Evolutionary conservation across 2,329 filamentous ascomycete species (phyloP), one percentile per base, ranked within the genome.

Genomic region (Talaromyces sp.): DNA sequence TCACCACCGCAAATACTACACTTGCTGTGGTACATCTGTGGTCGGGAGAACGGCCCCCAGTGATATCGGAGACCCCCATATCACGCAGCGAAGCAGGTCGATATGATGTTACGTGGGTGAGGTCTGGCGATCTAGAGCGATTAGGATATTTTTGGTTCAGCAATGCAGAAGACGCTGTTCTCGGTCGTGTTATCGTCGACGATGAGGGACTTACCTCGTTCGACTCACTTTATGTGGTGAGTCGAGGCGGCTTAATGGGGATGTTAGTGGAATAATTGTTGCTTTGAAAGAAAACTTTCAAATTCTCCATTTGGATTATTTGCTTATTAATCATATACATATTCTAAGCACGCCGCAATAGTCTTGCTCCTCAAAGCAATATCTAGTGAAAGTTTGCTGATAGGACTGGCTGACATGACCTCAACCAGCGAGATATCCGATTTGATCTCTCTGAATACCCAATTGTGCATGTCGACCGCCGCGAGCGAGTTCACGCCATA

Each of bases 1-100:
- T 81, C 39, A 77, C 76, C 14, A 74, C 76, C 5, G 71, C 73
- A 33, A 76, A 77, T 37, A 75, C 66, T 67, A 72, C 69, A 52
- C 65, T 74, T 35, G 71, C 74, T 66, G 70, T 70, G 14, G 72
- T 77, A 33, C 73, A 77, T 22, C 70, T 72, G 60, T 78, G 76
- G 75, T 73, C 72, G n/a, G 70, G 70, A 7, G 65, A 73, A 7
- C 66, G 66, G 7, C 68, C 70, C 16, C 76, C 76, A 1, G 68
- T 72, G 8, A 73, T 77, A 66, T 66, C 73, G 16, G 71, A 70
- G 14, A 65, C 78, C 59, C 74, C 75, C 54, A 69, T 74, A 54
- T 65, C 73, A 7, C 70, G 71, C 37, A 76, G 66, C 63, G 76
- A 78, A n/a, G 73, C 61, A 61, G 75, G 76, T 19, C 73, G 71